Conservation (phyloP, 2,329 filamentous ascomycete genomes). For the Septoria petroselini region DNA sequence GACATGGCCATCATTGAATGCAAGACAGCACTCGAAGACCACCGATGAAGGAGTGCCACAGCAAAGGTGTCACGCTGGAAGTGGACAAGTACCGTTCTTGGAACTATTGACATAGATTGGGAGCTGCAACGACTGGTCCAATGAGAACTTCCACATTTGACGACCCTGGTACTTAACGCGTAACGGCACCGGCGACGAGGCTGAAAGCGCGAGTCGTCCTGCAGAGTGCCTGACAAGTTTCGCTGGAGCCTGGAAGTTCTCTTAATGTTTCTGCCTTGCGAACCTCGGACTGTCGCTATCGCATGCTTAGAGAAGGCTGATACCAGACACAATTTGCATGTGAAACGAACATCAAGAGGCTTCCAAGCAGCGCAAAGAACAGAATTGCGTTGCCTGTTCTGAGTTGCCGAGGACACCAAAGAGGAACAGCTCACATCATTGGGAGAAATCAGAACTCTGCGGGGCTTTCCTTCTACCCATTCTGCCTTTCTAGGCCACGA, state of each 20-base stretch:
- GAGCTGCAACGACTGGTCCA: no score
- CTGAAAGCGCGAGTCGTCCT: not conserved
- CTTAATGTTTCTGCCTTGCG: slow-evolving; percentile 15
- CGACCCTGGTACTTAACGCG: no score
- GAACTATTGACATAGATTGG: no score
- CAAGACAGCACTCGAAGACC: no score
- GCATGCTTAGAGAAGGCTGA: slow-evolving; percentile 3
- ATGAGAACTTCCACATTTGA: no score
- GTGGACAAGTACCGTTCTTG: no score
- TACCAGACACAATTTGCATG: slow-evolving; percentile 1
- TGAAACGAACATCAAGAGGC: slow-evolving; percentile 1
- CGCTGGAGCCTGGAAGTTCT: no score
- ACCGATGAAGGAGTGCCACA: no score
- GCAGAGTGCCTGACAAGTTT: not conserved
- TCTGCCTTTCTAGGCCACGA: slow-evolving; percentile 10
- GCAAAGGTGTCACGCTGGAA: no score
- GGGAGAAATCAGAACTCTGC: slow-evolving; percentile 5
- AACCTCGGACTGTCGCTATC: slow-evolving; percentile 9
- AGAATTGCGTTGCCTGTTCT: slow-evolving; percentile 10
- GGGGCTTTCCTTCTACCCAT: slow-evolving; percentile 14
- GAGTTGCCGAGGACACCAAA: slow-evolving; percentile 13
- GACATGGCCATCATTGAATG: no score
- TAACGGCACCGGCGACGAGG: not conserved
- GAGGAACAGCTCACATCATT: slow-evolving; percentile 10
- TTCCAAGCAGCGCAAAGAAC: not conserved